A percentile compares a stretch with the other conserved stretches of the same genome.
phyloP scores from a whole-genome alignment of 208 protist genomes.

The Acanthamoeba sp. region DNA sequence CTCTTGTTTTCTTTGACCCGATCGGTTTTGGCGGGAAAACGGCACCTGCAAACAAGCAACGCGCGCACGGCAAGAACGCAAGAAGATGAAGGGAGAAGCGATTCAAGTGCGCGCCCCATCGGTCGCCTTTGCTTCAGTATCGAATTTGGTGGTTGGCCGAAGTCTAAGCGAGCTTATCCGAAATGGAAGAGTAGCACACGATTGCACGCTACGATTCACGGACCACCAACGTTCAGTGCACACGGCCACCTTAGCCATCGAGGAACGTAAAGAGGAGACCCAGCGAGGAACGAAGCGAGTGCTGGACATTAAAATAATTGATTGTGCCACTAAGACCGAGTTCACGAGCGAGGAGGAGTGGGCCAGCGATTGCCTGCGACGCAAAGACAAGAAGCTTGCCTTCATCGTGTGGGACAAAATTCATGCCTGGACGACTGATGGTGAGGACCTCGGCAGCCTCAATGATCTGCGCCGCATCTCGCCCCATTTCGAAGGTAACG shows the following conservation, averaged over 20 bases:
- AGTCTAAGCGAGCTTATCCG: not conserved
- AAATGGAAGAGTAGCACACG: not conserved
- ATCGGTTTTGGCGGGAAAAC: no score
- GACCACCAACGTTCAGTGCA: not conserved
- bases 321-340: not conserved
- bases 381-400: not conserved
- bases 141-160: not conserved
- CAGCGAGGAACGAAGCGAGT: not conserved
- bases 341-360: slow-evolving; percentile 14
- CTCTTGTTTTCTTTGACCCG: no score
- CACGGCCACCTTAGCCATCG: not conserved
- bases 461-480: slow-evolving; percentile 23
- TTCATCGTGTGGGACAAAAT: slow-evolving; percentile 39
- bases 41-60: no score
- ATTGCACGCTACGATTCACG: not conserved
- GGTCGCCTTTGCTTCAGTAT: not conserved
- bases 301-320: not conserved
- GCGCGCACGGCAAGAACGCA: not conserved
- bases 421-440: not conserved
- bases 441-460: slow-evolving; percentile 24
- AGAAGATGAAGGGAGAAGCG: not conserved
- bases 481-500: not conserved
- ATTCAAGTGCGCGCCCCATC: not conserved
- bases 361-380: not conserved
- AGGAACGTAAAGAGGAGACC: not conserved